These are phyloP conservation scores for Thuja plicata DNA, from an alignment of 83 land plant species.

Conservation along the genomic window DNA sequence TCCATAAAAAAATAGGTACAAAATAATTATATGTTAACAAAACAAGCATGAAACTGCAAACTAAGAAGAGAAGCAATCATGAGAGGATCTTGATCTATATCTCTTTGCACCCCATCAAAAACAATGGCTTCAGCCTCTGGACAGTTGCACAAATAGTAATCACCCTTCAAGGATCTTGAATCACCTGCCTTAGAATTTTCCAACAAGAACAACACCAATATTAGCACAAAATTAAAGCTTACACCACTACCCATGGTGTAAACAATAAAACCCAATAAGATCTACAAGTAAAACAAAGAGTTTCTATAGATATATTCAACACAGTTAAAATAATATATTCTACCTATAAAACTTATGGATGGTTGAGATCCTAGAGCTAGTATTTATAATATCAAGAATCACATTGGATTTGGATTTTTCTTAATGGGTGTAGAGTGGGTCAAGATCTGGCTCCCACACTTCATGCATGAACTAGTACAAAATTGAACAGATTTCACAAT, in stretches of 20 bases:
- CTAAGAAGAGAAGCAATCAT: conserved; percentile 9
- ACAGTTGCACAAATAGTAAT: not conserved
- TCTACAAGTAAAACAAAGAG: not conserved
- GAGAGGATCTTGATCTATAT: not conserved
- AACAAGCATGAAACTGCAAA: conserved; percentile 5
- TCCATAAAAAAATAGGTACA: no score
- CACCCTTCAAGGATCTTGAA: not conserved
- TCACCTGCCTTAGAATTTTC: not conserved
- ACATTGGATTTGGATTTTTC: no score
- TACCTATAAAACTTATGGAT: not conserved
- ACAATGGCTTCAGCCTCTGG: conserved; percentile 3
- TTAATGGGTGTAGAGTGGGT: not conserved
- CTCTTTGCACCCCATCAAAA: not conserved
- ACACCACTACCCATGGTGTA: not conserved
- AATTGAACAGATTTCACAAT: not conserved
- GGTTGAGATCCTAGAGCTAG: not conserved
- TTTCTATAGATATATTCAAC: not conserved
- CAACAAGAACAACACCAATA: not conserved
- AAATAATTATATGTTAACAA: not conserved
- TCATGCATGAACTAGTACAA: not conserved
- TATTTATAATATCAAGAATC: not conserved
- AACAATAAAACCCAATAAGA: not conserved
- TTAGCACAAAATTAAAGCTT: not conserved
- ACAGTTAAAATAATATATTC: not conserved
- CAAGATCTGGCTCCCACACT: not conserved